Conservation (phyloP, 345 rosid genomes). For the Punica granatum region DNA sequence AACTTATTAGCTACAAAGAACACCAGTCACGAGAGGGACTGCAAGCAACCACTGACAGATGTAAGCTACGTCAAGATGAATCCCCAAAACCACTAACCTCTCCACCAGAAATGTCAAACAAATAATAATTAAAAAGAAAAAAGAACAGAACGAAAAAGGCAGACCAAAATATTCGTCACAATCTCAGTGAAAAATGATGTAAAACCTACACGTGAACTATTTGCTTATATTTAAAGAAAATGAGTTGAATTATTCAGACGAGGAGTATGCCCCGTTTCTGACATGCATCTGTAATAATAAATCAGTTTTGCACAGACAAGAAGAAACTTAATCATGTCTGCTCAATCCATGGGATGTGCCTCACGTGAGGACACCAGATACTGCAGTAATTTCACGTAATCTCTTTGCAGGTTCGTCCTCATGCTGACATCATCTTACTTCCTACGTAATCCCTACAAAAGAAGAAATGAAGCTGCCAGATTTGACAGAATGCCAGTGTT, state of each 20-base stretch:
- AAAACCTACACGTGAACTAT: background rate
- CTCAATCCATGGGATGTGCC: background rate
- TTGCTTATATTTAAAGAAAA: background rate
- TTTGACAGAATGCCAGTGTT: no score
- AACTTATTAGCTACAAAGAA: background rate
- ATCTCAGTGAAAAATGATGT: background rate
- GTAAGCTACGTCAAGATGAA: background rate
- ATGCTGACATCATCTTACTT: background rate
- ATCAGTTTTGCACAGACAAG: background rate
- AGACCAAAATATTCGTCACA: no score
- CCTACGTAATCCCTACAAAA: background rate
- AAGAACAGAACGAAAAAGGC: background rate
- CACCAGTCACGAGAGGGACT: background rate
- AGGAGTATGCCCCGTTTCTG: background rate
- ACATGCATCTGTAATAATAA: background rate
- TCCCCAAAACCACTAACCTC: background rate
- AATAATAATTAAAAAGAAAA: no score
- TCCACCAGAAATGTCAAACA: background rate
- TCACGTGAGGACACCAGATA: background rate
- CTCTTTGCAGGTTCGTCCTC: background rate
- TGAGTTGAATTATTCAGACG: background rate
- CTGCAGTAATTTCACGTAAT: background rate
- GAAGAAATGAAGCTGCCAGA: background rate
- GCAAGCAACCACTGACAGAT: background rate
- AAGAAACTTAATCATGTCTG: background rate